Percentiles rank a stretch among this genome's conserved stretches.
Conservation (phyloP, 2,329 filamentous ascomycete genomes). For the Hymenotorrendiella dingleyae region DNA sequence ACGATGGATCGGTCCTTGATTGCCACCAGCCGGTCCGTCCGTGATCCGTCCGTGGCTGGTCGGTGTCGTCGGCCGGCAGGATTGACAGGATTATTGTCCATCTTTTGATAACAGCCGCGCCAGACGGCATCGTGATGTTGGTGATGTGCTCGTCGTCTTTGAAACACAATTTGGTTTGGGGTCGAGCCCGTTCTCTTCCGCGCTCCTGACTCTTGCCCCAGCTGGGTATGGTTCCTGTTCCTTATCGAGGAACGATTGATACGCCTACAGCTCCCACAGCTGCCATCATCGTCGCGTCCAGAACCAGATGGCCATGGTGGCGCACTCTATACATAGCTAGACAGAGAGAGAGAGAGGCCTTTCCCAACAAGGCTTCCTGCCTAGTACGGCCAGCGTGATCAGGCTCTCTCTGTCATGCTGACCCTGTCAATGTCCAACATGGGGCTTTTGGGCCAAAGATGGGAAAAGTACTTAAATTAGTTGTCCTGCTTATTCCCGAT, state of each 20-base stretch:
- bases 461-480: neutral
- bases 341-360: neutral
- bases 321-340: neutral
- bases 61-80: neutral
- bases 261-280: neutral
- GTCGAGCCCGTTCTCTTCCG: neutral
- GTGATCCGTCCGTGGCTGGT: too few relatives aligned
- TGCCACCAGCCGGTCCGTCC: too few relatives aligned
- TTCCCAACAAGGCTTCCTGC: neutral
- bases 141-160: too few relatives aligned
- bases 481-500: neutral
- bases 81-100: neutral
- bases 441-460: neutral
- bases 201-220: neutral
- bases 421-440: neutral
- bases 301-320: neutral
- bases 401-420: conserved; percentile 1
- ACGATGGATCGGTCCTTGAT: neutral
- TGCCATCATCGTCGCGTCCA: too few relatives aligned
- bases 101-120: conserved; percentile 3
- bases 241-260: neutral
- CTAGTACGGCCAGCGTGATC: conserved; percentile 1
- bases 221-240: neutral
- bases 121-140: neutral
- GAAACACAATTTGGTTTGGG: neutral